Conservation (phyloP, 2,329 filamentous ascomycete genomes). For the Colletotrichum limetticola region DNA sequence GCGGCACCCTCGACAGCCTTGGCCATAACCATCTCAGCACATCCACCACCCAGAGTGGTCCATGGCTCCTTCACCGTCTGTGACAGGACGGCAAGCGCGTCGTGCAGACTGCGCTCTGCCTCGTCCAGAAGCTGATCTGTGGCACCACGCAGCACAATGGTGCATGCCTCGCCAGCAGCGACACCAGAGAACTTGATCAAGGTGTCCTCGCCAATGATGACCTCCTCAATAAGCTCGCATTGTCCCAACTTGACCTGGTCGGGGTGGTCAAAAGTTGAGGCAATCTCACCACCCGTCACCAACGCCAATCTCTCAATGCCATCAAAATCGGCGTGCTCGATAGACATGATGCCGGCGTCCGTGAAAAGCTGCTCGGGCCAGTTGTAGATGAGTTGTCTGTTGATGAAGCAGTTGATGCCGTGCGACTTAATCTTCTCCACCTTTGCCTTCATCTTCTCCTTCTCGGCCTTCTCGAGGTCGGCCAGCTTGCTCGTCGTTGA, state of each 20-base stretch:
- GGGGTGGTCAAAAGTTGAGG: constrained; percentile 97
- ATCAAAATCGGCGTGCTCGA: constrained; percentile 99
- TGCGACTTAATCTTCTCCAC: constrained; percentile 99
- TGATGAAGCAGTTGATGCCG: constrained; percentile 99
- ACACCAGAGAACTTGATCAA: constrained; percentile 98
- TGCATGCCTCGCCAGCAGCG: constrained; percentile 93
- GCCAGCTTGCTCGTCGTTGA: constrained; percentile 95
- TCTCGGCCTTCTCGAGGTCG: constrained; percentile 97
- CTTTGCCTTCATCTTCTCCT: constrained; percentile 99
- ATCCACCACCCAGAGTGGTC: constrained; percentile 94
- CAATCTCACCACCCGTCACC: constrained; percentile 96
- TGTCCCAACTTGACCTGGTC: constrained; percentile 96
- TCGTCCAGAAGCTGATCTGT: constrained; percentile 98
- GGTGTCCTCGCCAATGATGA: constrained; percentile 98
- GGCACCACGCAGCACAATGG: constrained; percentile 93
- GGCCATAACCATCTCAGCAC: constrained; percentile 98
- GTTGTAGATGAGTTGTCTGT: constrained; percentile 99
- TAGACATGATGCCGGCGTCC: constrained; percentile 96
- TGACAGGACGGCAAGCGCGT: constrained; percentile 94
- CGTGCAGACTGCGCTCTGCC: constrained; percentile 94
- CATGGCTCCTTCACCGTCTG: constrained; percentile 96
- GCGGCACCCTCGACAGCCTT: constrained; percentile 96
- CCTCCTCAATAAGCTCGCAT: constrained; percentile 95
- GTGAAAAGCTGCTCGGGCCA: constrained; percentile 99
- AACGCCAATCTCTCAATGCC: constrained; percentile 94